Evolutionary conservation across 129 eudicot species (phyloP), one percentile per base, ranked within the genome.

Genomic region (Saussurea involucrata): DNA sequence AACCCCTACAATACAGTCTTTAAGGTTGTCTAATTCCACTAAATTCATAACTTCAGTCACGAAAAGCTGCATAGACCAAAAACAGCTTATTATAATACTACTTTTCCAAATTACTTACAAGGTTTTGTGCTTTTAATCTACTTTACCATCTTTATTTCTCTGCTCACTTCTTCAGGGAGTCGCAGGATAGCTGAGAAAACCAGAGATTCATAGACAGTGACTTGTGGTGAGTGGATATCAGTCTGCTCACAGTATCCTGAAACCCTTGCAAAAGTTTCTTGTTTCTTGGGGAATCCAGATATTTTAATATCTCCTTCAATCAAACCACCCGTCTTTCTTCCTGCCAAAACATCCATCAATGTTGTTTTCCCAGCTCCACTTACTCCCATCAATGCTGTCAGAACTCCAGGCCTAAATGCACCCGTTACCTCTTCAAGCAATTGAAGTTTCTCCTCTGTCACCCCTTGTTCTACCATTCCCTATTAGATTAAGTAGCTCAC

Each of bases 201-300:
- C 1, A 66, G 9, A 66, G 87, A 79, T 71, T 80, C 87, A 63
- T 69, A 25, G 57, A 84, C 78, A 7, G 87, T 79, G 27, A 84
- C 49, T 22, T 69, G 79, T 32, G 87, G 82, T 65, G 82, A 80
- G 28, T 84, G 87, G 18, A 84, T 80, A 34, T 84, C 87, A 31
- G 33, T 76, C 24, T 84, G 87, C 70, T 84, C 84, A 63, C 87
- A 79, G 34, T 84, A 84, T 9, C 81, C 87, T 8, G 84, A 79
- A 36, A 84, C 68, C 46, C 85, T 78, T 5, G 87, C 85, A 66
- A 74, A 84, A 4, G 85, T 76, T 31, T 66, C 78, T 53, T 80
- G 87, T 24, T 68, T 46, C 46, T 84, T 84, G 1, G 82, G 76
- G 71, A 78, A 78, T 18, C 86, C 86, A 8, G 80, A 76, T 11